Conservation (phyloP, 108 stramenopile genomes). For the Pseudonitzschia multistriata region DNA sequence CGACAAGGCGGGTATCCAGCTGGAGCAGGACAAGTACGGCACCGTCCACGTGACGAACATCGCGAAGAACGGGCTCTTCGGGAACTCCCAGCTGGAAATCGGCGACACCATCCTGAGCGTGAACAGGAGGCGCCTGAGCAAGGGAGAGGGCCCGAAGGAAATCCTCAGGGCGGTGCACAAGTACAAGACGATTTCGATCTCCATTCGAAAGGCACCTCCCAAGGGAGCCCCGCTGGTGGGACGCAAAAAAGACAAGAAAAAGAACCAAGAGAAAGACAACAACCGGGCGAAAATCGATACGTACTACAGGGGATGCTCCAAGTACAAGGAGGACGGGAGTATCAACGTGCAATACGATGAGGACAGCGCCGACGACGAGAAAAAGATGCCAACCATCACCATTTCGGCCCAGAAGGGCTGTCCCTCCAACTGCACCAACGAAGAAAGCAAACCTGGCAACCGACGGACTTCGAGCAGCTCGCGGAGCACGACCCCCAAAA, state of each 20-base stretch:
- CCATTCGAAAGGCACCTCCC: conserved; percentile 23
- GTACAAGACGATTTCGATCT: conserved; percentile 21
- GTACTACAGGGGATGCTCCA: conserved; percentile 17
- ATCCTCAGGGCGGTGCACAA: conserved; percentile 22
- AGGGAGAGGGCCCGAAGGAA: conserved; percentile 27
- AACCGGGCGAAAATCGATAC: conserved; percentile 20
- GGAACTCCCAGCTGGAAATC: conserved; percentile 21
- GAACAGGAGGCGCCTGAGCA: conserved; percentile 26
- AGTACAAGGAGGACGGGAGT: conserved; percentile 30
- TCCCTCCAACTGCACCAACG: conserved; percentile 18
- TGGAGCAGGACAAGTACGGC: conserved; percentile 22
- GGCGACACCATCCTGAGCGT: conserved; percentile 32
- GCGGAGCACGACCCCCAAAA: not conserved
- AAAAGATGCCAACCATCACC: conserved; percentile 14
- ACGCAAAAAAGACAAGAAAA: conserved; percentile 1
- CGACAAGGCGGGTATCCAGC: conserved; percentile 30
- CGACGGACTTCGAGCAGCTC: no score
- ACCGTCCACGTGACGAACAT: conserved; percentile 20
- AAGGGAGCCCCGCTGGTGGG: not conserved
- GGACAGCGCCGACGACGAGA: not conserved
- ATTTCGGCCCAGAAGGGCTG: conserved; percentile 24
- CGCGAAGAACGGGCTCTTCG: conserved; percentile 31
- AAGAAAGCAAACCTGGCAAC: not conserved
- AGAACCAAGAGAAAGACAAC: conserved; percentile 15
- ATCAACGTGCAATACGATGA: not conserved